phyloP scores from a whole-genome alignment of 306 rosid species.

The Trifolium dubium region DNA sequence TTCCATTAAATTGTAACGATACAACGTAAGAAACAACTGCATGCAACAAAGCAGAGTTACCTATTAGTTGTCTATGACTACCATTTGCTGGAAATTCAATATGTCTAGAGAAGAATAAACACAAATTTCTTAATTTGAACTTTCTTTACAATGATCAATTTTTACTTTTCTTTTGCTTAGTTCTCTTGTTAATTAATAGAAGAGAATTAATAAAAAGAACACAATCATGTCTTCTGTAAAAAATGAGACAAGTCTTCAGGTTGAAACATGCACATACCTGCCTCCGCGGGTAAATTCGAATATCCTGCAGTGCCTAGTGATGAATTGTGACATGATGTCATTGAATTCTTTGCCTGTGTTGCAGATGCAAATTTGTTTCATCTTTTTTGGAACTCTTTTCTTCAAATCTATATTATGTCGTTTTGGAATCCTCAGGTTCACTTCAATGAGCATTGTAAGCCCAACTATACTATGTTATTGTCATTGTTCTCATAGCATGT shows the following conservation, averaged over 20 bases:
- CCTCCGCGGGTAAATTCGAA: constrained; percentile 45
- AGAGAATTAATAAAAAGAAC: neutral
- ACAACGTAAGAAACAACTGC: neutral
- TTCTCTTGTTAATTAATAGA: neutral
- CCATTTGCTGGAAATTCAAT: neutral
- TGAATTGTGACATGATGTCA: too few species aligned
- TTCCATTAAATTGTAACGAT: too few species aligned
- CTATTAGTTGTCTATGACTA: constrained; percentile 16
- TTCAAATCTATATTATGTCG: constrained; percentile 37
- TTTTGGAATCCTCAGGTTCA: constrained; percentile 46
- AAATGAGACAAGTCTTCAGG: neutral
- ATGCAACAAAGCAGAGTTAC: neutral
- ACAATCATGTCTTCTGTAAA: neutral
- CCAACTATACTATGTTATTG: neutral
- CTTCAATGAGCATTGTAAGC: constrained; percentile 54
- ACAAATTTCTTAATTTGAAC: neutral
- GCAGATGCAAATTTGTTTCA: constrained; percentile 39
- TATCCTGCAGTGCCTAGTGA: neutral
- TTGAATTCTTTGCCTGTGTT: constrained; percentile 38
- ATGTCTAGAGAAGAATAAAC: neutral
- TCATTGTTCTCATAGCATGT: too few species aligned
- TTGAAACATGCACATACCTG: constrained; percentile 19
- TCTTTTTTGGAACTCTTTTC: constrained; percentile 41
- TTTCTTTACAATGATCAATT: too few species aligned
- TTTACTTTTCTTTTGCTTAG: too few species aligned